phyloP scores from a whole-genome alignment of 2,329 filamentous ascomycete genomes.

The Huntiella bhutanensis region DNA sequence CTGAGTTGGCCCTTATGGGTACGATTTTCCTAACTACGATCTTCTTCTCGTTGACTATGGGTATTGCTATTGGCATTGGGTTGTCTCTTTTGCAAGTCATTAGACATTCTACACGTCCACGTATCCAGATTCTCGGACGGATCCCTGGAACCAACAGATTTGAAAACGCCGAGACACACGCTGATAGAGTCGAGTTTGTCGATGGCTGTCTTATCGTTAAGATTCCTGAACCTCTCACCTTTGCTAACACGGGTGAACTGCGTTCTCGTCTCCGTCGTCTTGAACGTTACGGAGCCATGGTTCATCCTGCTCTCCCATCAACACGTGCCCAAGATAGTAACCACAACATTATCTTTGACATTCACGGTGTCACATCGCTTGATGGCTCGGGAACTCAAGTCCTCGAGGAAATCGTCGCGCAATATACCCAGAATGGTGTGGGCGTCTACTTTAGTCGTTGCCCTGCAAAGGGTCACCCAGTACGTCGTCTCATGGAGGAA shows the following conservation, averaged over 20 bases:
- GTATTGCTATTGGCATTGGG: slow-evolving; percentile 85
- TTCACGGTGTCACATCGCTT: slow-evolving; percentile 88
- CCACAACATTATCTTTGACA: slow-evolving; percentile 86
- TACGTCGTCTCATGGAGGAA: slow-evolving; percentile 53
- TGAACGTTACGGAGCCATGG: slow-evolving; percentile 76
- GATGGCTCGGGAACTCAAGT: slow-evolving; percentile 91
- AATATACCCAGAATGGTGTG: slow-evolving; percentile 59
- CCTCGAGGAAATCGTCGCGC: slow-evolving; percentile 67
- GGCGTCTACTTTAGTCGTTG: slow-evolving; percentile 53
- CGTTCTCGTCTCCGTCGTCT: slow-evolving; percentile 67
- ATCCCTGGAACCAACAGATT: slow-evolving; percentile 69
- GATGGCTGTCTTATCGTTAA: slow-evolving; percentile 91
- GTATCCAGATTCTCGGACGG: slow-evolving; percentile 89
- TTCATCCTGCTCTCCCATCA: slow-evolving; percentile 73
- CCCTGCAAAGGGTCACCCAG: slow-evolving; percentile 29
- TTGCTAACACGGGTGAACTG: slow-evolving; percentile 87
- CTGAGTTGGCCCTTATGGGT: slow-evolving; percentile 69
- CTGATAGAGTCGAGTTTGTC: slow-evolving; percentile 63
- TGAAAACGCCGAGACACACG: slow-evolving; percentile 62
- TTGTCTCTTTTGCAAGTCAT: slow-evolving; percentile 80
- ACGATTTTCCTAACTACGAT: slow-evolving; percentile 84
- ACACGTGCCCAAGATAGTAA: slow-evolving; percentile 65
- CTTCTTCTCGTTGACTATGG: slow-evolving; percentile 83
- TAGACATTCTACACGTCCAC: slow-evolving; percentile 72
- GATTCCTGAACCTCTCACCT: slow-evolving; percentile 89